Evolutionary conservation across 208 protist species (phyloP).

Genomic region (Trypanosoma brucei): DNA sequence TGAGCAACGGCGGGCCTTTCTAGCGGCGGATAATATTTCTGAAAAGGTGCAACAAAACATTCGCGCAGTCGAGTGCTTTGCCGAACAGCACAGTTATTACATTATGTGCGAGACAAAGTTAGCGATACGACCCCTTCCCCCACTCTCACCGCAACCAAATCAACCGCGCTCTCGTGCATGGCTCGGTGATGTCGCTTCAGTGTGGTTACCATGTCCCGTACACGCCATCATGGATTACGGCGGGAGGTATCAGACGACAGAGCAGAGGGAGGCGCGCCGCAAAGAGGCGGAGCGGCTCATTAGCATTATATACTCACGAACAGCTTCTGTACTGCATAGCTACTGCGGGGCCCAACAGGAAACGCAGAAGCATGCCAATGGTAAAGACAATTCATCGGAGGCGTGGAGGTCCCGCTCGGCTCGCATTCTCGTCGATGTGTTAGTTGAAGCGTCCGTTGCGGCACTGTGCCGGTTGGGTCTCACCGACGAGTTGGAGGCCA

Average conservation of each 20-base stretch:
- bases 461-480: slow-evolving; percentile 42
- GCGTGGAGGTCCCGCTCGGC: background rate
- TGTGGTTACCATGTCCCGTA: slow-evolving; percentile 13
- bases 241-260: slow-evolving; percentile 9
- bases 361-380: background rate
- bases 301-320: slow-evolving; percentile 8
- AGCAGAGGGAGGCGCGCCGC: background rate
- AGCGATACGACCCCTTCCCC: slow-evolving; percentile 29
- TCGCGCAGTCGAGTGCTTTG: slow-evolving; percentile 45
- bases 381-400: background rate
- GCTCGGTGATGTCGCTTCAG: background rate
- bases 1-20: slow-evolving; percentile 49
- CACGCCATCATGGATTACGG: slow-evolving; percentile 12
- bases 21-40: slow-evolving; percentile 40
- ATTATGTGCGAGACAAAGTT: slow-evolving; percentile 46
- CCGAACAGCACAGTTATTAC: slow-evolving; percentile 45
- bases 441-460: slow-evolving; percentile 43
- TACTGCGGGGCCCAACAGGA: slow-evolving; percentile 1
- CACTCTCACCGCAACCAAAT: slow-evolving; percentile 3
- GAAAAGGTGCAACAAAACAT: slow-evolving; percentile 48
- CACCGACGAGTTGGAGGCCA: slow-evolving; percentile 21
- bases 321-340: slow-evolving; percentile 5
- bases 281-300: slow-evolving; percentile 2
- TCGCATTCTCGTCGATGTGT: slow-evolving; percentile 16
- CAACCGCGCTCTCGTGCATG: background rate